These are phyloP conservation scores for Oenanthe sinensis DNA, from an alignment of 129 eudicot genomes.

Conservation along the genomic window DNA sequence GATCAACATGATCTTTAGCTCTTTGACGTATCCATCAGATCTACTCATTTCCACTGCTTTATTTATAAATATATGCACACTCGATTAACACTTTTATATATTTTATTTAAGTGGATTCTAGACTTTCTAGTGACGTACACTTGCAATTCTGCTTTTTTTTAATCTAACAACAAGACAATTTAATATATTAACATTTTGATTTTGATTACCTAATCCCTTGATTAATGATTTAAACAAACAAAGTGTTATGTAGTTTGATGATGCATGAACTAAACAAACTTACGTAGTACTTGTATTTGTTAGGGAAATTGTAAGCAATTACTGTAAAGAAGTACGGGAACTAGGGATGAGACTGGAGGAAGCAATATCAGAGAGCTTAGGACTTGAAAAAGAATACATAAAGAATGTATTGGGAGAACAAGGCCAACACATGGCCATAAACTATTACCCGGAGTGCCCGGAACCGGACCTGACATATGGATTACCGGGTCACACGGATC, in stretches of 20 bases:
- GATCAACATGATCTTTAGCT: background rate
- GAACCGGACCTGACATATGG: constrained; percentile 81
- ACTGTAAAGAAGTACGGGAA: constrained; percentile 46
- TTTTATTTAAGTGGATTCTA: too few relatives aligned
- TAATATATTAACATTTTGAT: too few relatives aligned
- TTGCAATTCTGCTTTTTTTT: too few relatives aligned
- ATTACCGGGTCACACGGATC: constrained; percentile 86
- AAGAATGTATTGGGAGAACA: constrained; percentile 46
- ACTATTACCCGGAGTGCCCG: constrained; percentile 74
- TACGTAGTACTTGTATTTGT: background rate
- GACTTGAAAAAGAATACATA: constrained; percentile 45
- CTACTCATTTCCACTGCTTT: constrained; percentile 4
- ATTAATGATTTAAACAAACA: too few relatives aligned
- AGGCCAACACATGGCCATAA: constrained; percentile 89
- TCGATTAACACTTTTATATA: background rate
- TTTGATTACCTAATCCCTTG: too few relatives aligned
- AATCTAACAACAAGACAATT: too few relatives aligned
- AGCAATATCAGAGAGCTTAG: constrained; percentile 65
- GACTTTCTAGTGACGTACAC: too few relatives aligned
- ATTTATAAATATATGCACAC: background rate
- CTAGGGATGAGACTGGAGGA: constrained; percentile 58
- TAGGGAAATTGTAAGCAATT: constrained; percentile 40
- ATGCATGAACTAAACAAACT: background rate
- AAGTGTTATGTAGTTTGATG: background rate
- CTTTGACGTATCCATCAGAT: background rate